phyloP scores from a whole-genome alignment of 805 yeast genomes.

The Candida bentonensis region DNA sequence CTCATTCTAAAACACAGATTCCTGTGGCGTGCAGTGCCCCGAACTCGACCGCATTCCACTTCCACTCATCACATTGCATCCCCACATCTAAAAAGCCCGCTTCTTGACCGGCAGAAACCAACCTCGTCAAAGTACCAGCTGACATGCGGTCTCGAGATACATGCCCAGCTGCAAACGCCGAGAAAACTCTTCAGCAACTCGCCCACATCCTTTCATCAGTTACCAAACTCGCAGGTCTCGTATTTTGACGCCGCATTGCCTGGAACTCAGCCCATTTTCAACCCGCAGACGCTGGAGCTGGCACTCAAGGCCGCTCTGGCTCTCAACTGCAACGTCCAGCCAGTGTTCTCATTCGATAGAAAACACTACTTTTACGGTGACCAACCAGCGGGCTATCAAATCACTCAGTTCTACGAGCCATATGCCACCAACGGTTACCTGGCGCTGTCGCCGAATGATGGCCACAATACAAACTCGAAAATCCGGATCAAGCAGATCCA shows the following conservation, averaged over 20 bases:
- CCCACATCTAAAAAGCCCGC: no score
- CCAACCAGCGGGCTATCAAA: constrained; percentile 92
- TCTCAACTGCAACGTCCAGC: constrained; percentile 42
- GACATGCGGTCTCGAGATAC: constrained; percentile 86
- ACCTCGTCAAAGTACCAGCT: constrained; percentile 23
- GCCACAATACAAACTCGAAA: constrained; percentile 26
- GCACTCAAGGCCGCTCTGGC: constrained; percentile 68
- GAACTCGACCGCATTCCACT: no score
- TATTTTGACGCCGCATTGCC: constrained; percentile 80
- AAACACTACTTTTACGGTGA: constrained; percentile 95
- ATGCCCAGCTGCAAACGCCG: constrained; percentile 68
- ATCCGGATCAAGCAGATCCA: constrained; percentile 71
- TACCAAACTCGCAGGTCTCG: constrained; percentile 59
- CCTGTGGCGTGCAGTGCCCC: no score
- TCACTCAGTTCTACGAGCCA: constrained; percentile 80
- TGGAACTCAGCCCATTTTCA: constrained; percentile 79
- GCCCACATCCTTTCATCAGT: constrained; percentile 22
- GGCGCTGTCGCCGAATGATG: constrained; percentile 38
- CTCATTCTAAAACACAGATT: no score
- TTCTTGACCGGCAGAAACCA: not conserved
- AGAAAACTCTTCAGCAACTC: constrained; percentile 60
- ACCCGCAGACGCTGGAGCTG: constrained; percentile 54
- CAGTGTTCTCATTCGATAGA: constrained; percentile 62
- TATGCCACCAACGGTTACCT: constrained; percentile 57
- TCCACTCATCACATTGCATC: no score